Base-by-base conservation (phyloP, 139 green algal species). In the Auxenochlorella pyrenoidosa region DNA sequence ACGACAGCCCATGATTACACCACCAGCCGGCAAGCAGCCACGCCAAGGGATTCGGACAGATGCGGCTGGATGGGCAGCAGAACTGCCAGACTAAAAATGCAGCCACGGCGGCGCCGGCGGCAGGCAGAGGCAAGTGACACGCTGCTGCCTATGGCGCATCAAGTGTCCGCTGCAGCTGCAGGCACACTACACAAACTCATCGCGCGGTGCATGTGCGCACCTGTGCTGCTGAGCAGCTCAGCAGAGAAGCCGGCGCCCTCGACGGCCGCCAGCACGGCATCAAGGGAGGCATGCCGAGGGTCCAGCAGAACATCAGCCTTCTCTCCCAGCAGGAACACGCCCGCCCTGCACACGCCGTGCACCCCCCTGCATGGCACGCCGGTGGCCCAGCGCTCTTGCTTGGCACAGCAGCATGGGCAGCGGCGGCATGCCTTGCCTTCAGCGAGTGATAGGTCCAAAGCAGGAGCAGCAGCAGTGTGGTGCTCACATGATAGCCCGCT, bases 261-360 rank as follows among this genome's bases (percentile, higher is more conserved):
- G 36, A 85, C 41, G 18, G 80, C 80, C 0, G 36, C 60, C 40
- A 85, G 60, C 40, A 85, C 80, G 16, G 38, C 40, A 2, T 32
- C 41, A 43, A 44, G 36, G 15, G 18, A 8, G 34, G 41, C 32
- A 0, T 18, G 24, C 3, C 18, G 10, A 8, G 59, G 59, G 59
- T 85, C 79, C 59, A 85, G 60, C 79, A 75, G 2, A 21, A 96
- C 94, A 86, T 98, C 92, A 12, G 93, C 95, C 30, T 87, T 89
- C 82, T 96, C 91, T 43, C 93, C 89, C 32, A 98, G 86, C 47
- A 98, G 82, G 26, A 93, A 92, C n/a, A 98, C 96, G 38, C 63
- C 89, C 13, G 88, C 95, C 6, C 88, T 68, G 22, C 87, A 43
- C 1, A 98, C 96, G 18, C 95, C 96, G 18, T 85, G 82, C 43